Base-by-base conservation (phyloP, 164 flowering plant species). In the Umbilicus rupestris region DNA sequence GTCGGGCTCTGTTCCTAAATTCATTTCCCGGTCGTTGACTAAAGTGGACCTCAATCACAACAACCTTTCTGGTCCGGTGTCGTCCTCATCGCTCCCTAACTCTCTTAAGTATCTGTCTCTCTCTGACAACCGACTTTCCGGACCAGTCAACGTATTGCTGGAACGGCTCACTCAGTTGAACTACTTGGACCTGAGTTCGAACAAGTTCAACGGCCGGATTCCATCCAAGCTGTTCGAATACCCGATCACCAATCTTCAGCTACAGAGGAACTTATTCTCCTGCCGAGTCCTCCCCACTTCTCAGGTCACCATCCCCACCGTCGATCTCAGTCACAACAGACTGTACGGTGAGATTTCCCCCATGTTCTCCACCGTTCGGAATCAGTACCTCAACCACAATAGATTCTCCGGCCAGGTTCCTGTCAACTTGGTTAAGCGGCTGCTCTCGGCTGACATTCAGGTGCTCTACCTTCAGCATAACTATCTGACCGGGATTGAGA, bases 1-100 rank as follows among this genome's bases (percentile, higher is more conserved):
- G 58, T 68, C 92, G 65, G 96, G 96, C 65, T 68, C 84, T 15
- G 63, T 92, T 37, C 97, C 99, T 0, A 76, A 76, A 0, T 82
- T 90, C 58, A 29, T 28, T 0, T 85, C 94, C 0, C 76, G 66
- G 12, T 20, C 78, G 28, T 74, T 95, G 33, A 78, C 86, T 63
- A 92, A 94, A 17, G 77, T 95, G 68, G 96, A 95, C 71, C 78
- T 95, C 44, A 85, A 82, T 64, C 90, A 88, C 82, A 95, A 95
- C 74, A 75, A 74, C n/a, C 86, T 92, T 68, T 65, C 97, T 77
- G 99, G 99, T 29, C 42, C 81, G 0, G 30, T 95, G 12, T 28
- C 78, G 0, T 81, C 86, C 7, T 30, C 50, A 0, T 67, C 85
- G 1, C 81, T 92, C 30, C 91, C 97, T 3, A 69, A 85, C 2